Evolutionary conservation across 129 eudicot genomes (phyloP), one percentile per base, ranked within the genome.

Genomic region (Arctium lappa): DNA sequence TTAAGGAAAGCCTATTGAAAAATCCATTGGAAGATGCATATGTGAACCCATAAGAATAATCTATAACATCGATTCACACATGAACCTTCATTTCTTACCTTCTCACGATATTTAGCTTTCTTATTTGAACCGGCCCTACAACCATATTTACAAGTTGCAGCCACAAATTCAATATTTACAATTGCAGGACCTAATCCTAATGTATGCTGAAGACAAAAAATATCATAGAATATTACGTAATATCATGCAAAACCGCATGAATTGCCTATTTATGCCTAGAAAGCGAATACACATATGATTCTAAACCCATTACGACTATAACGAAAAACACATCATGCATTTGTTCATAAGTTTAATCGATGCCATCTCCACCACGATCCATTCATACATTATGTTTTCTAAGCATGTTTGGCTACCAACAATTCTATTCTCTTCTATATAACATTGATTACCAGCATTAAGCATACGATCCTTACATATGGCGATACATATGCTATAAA

Each of bases 321-420:
- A 38, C 27, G 27, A 22, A 22, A 22, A 22, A 22, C 27, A 22
- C 27, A 38, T 3, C 22, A 73, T 73, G 10, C 77, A 31, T 73
- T 74, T 2, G 3, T n/a, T 74, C 12, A 13, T 8, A 22, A 18
- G 36, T 48, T 39, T 40, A 74, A n/a, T 74, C 44, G 27, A 39
- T 37, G 10, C 40, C 63, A 79, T 79, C 82, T 29, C 66, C 42
- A 69, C 16, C 46, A 79, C 30, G 75, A 40, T 27, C 38, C 77
- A 33, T 70, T 39, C 32, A 32, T 7, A n/a, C 13, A 50, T 5
- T 46, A 66, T 48, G 74, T 39, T 72, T 81, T 36, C 27, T 22
- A 22, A 22, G 27, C 27, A 22, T 22, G 27, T 22, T 22, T 22
- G 27, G 39, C 50, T 12, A 53, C 60, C n/a, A 18, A 80, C 1